Evolutionary conservation across 2,329 filamentous ascomycete genomes (phyloP).

Genomic region (Cytospora schulzeri): DNA sequence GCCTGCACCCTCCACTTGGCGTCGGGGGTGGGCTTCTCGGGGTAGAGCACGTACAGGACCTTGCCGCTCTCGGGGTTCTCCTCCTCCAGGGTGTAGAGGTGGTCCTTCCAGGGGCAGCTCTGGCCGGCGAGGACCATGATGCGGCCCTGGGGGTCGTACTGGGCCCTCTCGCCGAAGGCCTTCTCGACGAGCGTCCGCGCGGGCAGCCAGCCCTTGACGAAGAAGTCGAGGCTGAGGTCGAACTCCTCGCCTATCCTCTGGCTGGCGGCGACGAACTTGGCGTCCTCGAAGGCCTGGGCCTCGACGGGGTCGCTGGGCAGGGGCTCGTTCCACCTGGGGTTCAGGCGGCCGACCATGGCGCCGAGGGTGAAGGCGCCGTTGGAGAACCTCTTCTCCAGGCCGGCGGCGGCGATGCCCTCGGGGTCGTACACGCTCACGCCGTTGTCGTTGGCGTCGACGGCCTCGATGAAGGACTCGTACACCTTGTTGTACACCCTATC

Average conservation of each 20-base stretch:
- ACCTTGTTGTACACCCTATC: constrained; percentile 81
- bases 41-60: constrained; percentile 87
- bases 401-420: constrained; percentile 66
- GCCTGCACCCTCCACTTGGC: constrained; percentile 93
- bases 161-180: constrained; percentile 70
- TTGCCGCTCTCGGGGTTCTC: constrained; percentile 54
- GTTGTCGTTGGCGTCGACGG: constrained; percentile 97
- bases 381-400: constrained; percentile 79
- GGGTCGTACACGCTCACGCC: constrained; percentile 84
- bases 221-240: constrained; percentile 75
- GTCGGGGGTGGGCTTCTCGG: constrained; percentile 73
- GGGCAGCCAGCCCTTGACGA: constrained; percentile 78
- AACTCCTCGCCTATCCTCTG: constrained; percentile 88
- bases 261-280: constrained; percentile 76
- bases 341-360: constrained; percentile 78
- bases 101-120: constrained; percentile 93
- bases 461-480: constrained; percentile 92
- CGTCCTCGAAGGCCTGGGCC: constrained; percentile 77
- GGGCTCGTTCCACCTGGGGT: constrained; percentile 77
- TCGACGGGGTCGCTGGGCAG: constrained; percentile 52
- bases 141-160: constrained; percentile 73
- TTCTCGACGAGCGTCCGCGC: constrained; percentile 76
- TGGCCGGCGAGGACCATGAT: constrained; percentile 78
- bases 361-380: constrained; percentile 82
- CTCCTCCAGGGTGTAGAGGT: constrained; percentile 84